phyloP scores from a whole-genome alignment of 148 eudicot genomes.

The Diospyros kaki region DNA sequence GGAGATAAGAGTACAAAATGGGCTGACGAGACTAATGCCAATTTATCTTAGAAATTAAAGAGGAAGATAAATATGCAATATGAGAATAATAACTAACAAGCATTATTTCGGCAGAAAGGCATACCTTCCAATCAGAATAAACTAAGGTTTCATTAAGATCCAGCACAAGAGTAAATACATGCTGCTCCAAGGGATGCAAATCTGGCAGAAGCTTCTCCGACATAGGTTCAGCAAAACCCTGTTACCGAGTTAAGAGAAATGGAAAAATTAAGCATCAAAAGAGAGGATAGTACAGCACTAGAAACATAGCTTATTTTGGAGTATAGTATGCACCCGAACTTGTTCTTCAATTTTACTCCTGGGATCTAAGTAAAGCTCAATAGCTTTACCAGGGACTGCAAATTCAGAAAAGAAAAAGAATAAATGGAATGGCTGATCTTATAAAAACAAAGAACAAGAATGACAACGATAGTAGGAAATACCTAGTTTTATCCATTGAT shows the following conservation, averaged over 20 bases:
- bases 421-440: background rate
- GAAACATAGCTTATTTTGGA: background rate
- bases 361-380: conserved; percentile 43
- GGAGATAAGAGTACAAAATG: background rate
- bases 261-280: background rate
- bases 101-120: background rate
- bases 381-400: conserved; percentile 55
- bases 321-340: conserved; percentile 31
- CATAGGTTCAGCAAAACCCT: conserved; percentile 72
- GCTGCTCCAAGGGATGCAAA: conserved; percentile 59
- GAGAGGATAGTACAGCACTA: background rate
- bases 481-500: background rate
- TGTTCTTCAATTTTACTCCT: conserved; percentile 48
- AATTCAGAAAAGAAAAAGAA: background rate
- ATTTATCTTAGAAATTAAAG: background rate
- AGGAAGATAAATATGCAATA: background rate
- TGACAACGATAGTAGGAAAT: background rate
- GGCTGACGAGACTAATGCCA: background rate
- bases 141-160: conserved; percentile 76
- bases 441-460: background rate
- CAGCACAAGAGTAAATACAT: conserved; percentile 66
- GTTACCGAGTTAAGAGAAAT: conserved; percentile 1
- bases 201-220: conserved; percentile 87
- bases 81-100: background rate
- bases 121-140: conserved; percentile 79